These are phyloP conservation scores for Emergomyces orientalis DNA, from an alignment of 2,329 filamentous ascomycete genomes.

Conservation along the genomic window DNA sequence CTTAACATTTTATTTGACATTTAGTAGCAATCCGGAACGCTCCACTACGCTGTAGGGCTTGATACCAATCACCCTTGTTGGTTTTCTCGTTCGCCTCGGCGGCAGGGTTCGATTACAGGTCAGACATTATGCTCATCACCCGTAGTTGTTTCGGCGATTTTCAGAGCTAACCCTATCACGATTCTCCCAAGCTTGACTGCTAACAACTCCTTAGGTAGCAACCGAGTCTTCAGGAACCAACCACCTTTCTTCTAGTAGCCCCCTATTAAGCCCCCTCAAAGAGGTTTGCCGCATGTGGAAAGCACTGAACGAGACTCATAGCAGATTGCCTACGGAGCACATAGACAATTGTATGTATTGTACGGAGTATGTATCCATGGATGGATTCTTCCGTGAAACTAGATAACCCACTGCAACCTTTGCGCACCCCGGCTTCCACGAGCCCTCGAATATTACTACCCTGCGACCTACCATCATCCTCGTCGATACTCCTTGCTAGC, in stretches of 20 bases:
- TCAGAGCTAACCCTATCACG: background rate
- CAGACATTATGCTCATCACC: background rate
- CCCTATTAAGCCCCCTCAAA: background rate
- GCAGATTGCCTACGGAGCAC: background rate
- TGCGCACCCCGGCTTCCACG: background rate
- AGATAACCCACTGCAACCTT: background rate
- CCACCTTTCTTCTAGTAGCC: background rate
- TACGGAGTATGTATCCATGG: background rate
- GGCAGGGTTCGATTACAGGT: background rate
- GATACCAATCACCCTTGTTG: background rate
- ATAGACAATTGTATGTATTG: background rate
- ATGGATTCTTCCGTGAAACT: background rate
- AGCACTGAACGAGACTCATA: background rate
- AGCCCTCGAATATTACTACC: background rate
- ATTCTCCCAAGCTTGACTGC: background rate
- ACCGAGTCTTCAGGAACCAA: background rate
- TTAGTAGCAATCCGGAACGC: background rate
- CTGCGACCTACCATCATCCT: background rate
- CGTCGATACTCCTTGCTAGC: background rate
- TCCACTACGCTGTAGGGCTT: background rate
- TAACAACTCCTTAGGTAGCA: background rate
- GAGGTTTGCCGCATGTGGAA: background rate
- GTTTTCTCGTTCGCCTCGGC: background rate
- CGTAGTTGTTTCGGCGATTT: conserved; percentile 1
- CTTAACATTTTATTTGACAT: background rate